A percentile compares a stretch with the other conserved stretches of the same genome.
Conservation (phyloP, 2,329 filamentous ascomycete species). For the Aureobasidium sp. region DNA sequence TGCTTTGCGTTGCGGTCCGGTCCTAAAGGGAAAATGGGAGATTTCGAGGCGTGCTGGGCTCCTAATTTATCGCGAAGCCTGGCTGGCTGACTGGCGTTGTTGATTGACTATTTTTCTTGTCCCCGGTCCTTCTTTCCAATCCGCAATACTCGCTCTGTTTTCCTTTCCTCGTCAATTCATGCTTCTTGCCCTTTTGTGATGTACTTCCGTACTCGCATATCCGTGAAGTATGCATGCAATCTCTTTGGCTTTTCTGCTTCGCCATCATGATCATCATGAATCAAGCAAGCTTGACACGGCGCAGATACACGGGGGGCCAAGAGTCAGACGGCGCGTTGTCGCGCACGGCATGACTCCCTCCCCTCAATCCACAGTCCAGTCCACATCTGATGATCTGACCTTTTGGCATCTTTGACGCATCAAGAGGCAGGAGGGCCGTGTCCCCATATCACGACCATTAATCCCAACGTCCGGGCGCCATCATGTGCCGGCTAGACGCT, state of each 20-base stretch:
- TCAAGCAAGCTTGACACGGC: neutral
- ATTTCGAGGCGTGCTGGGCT: neutral
- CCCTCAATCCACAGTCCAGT: neutral
- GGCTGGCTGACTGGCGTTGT: neutral
- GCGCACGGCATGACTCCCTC: conserved; percentile 6
- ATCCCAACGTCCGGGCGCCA: conserved; percentile 10
- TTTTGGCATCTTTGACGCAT: neutral
- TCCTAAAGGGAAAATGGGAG: neutral
- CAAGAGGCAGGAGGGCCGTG: neutral
- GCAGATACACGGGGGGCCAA: conserved; percentile 6
- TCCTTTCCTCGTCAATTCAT: neutral
- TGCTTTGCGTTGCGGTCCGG: neutral
- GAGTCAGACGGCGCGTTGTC: conserved; percentile 5
- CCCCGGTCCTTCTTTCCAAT: neutral
- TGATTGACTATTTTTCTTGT: neutral
- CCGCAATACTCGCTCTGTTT: neutral
- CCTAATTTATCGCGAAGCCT: neutral
- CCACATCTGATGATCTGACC: conserved; percentile 6
- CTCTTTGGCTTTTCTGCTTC: neutral
- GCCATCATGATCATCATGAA: neutral
- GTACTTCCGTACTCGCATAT: neutral
- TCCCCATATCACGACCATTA: conserved; percentile 6
- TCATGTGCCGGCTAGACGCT: conserved; percentile 12
- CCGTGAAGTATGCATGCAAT: neutral
- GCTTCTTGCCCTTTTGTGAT: neutral